Evolutionary conservation across 2,329 filamentous ascomycete genomes (phyloP).

Genomic region (Colletotrichum trifolii): DNA sequence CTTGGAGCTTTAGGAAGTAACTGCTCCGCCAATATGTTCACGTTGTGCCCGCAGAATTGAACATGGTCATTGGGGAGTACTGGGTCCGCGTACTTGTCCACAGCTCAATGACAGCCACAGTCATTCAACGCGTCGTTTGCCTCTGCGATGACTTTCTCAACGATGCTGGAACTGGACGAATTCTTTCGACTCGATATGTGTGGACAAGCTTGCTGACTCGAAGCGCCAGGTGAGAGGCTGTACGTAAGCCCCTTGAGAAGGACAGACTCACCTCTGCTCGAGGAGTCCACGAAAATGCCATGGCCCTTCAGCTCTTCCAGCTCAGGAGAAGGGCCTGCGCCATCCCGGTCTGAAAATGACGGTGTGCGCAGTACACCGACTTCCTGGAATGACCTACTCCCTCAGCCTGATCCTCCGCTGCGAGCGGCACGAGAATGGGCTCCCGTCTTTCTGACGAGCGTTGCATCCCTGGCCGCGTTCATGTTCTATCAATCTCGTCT

Average conservation of each 20-base stretch:
- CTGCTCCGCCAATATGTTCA: too few relatives aligned
- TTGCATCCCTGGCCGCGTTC: conserved; percentile 63
- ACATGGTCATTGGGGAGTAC: too few relatives aligned
- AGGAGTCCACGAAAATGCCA: conserved; percentile 42
- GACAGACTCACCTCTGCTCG: conserved; percentile 16
- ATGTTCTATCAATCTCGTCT: conserved; percentile 80
- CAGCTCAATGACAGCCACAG: too few relatives aligned
- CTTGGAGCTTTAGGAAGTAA: too few relatives aligned
- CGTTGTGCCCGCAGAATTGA: too few relatives aligned
- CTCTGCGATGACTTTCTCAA: too few relatives aligned
- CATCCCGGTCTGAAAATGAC: conserved; percentile 36
- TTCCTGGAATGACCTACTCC: conserved; percentile 35
- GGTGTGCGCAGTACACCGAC: conserved; percentile 44
- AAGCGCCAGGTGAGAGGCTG: conserved; percentile 4
- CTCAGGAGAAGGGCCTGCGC: conserved; percentile 1
- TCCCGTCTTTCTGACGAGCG: conserved; percentile 57
- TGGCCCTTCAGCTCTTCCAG: conserved; percentile 44
- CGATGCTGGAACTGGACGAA: too few relatives aligned
- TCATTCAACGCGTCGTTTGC: too few relatives aligned
- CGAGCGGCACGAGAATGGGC: conserved; percentile 64
- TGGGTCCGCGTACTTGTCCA: too few relatives aligned
- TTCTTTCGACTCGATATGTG: background rate
- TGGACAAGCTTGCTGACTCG: conserved; percentile 13
- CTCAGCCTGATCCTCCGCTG: conserved; percentile 50
- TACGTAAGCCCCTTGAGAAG: conserved; percentile 1